Evolutionary conservation across 208 protist species (phyloP), one percentile per base, ranked within the genome.

Genomic region (Acanthamoeba castellanii): DNA sequence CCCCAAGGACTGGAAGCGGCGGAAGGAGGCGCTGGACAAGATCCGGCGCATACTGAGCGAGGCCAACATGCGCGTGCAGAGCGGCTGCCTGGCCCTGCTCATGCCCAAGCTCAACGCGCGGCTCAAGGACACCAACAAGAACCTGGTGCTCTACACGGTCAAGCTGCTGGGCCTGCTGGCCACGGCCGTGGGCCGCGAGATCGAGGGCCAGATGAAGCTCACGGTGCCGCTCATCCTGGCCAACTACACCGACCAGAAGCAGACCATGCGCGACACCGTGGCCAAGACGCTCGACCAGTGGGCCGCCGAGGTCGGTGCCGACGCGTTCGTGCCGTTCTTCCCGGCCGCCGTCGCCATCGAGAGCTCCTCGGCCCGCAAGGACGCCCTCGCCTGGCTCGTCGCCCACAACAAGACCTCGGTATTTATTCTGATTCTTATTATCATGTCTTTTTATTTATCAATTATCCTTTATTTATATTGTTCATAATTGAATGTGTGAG

Each of bases 101-200:
- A 37, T 85, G 32, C 30, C 61, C 9, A 61, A 76, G 30, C 81
- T 96, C 90, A 95, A 92, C 34, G 68, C 45, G 5, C 85, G 95
- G 14, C 89, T 96, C 27, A 47, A 66, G 45, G 95, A 96, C 72
- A 78, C 70, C 81, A 96, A 96, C 95, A 95, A 95, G 94, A 96
- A 96, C 64, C 87, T 96, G 45, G 57, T 93, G 18, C 64, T 57
- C 32, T 78, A 37, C 50, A 91, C 95, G 37, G 34, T 96, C 42
- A 94, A 96, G 34, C 47, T 95, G 11, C 14, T 92, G 37, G 94
- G 90, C 66, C 30, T 78, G 0, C n/a, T 96, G 34, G 95, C 91
- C 14, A 66, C 92, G 6, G 94, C 94, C 27, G 95, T 95, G 70
- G 95, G 95, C 14, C 0, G 25, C 1, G 50, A 76, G 37, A 52